Percentiles rank a stretch among this genome's conserved stretches.
phyloP scores from a whole-genome alignment of 345 rosid genomes.

The Aquilaria malaccensis region DNA sequence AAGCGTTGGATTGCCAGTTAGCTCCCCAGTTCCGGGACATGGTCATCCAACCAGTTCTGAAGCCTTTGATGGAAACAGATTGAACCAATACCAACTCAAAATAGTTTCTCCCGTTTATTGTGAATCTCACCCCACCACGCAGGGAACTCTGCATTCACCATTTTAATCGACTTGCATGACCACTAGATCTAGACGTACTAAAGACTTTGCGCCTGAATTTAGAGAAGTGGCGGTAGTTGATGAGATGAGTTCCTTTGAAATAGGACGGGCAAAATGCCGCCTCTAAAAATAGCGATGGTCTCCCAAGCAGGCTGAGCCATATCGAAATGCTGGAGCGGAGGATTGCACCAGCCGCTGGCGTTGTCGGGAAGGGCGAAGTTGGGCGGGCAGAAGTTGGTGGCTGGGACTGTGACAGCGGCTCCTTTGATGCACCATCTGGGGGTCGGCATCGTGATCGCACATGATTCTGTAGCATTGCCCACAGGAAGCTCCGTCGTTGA shows the following conservation, averaged over 20 bases:
- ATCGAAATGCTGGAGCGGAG: neutral
- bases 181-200: too few relatives aligned
- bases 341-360: conserved; percentile 2
- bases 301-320: conserved; percentile 3
- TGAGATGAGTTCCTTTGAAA: neutral
- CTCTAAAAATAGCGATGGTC: neutral
- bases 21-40: conserved; percentile 6
- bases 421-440: conserved; percentile 1
- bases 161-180: too few relatives aligned
- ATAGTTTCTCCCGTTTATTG: neutral
- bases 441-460: neutral
- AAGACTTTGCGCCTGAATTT: too few relatives aligned
- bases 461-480: neutral
- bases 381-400: conserved; percentile 1
- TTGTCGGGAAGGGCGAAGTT: neutral
- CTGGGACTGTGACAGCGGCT: neutral
- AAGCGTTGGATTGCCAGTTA: neutral
- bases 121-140: conserved; percentile 1
- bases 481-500: conserved; percentile 1
- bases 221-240: too few relatives aligned
- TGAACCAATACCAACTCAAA: neutral
- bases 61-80: neutral
- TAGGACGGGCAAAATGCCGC: neutral
- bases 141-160: neutral
- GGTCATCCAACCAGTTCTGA: neutral